Evolutionary conservation across 139 green algal species (phyloP).

Genomic region (Pseudopediastrum boryanum): DNA sequence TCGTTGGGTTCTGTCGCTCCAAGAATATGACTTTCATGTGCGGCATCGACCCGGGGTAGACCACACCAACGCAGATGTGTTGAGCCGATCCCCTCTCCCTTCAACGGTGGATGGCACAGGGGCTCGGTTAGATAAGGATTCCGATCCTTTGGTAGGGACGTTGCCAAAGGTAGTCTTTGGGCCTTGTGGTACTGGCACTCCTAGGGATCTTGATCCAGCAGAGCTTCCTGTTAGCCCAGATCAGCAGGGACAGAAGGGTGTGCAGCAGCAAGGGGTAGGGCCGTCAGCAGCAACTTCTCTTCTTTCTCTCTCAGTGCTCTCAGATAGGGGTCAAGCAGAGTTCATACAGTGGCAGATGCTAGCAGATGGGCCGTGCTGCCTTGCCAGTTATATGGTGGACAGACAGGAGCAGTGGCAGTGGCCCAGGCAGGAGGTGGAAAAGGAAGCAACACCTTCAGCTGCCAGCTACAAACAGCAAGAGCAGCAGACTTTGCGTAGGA

Average conservation of each 20-base stretch:
- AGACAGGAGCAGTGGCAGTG: not conserved
- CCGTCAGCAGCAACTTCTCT: not conserved
- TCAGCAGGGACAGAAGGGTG: too few relatives aligned
- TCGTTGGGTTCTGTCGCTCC: slow-evolving; percentile 30
- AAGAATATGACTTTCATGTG: slow-evolving; percentile 38
- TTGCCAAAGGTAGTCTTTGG: too few relatives aligned
- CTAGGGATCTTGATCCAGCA: not conserved
- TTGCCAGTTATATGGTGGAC: not conserved
- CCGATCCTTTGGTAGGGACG: too few relatives aligned
- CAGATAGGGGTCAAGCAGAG: not conserved
- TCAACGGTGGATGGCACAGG: not conserved
- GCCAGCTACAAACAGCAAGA: too few relatives aligned
- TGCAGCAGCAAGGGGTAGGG: not conserved
- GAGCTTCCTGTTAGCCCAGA: not conserved
- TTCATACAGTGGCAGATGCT: not conserved
- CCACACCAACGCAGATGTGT: slow-evolving; percentile 28
- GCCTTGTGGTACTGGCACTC: too few relatives aligned
- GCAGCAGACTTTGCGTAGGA: not conserved
- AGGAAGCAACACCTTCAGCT: not conserved
- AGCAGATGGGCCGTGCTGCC: not conserved
- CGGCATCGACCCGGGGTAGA: not conserved
- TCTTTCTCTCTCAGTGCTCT: too few relatives aligned
- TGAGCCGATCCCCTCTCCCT: slow-evolving; percentile 18
- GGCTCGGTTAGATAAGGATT: not conserved
- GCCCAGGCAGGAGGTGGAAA: not conserved